Evolutionary conservation across 805 yeast species (phyloP).

Genomic region (Cyberlindnera lachancei): DNA sequence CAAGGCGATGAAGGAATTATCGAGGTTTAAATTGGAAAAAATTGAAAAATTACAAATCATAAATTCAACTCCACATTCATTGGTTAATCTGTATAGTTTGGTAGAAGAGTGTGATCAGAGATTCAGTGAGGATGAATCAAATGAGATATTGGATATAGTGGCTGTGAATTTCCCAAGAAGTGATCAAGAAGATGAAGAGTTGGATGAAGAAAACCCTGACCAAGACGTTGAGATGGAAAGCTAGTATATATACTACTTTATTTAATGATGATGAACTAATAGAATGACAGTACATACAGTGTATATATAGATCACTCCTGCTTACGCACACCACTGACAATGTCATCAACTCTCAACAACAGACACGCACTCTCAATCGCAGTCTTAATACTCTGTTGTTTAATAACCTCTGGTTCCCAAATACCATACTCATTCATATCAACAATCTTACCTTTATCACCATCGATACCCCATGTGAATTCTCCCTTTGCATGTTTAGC

Average conservation of each 20-base stretch:
- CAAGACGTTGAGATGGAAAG: slow-evolving; percentile 4
- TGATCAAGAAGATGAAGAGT: slow-evolving; percentile 8
- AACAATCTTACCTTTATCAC: slow-evolving; percentile 87
- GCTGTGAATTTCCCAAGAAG: slow-evolving; percentile 40
- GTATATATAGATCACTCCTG: slow-evolving; percentile 20
- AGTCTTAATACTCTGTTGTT: slow-evolving; percentile 95
- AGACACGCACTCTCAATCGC: slow-evolving; percentile 96
- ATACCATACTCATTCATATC: slow-evolving; percentile 95
- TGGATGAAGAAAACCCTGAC: slow-evolving; percentile 6
- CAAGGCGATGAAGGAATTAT: slow-evolving; percentile 22
- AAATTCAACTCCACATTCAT: slow-evolving; percentile 69
- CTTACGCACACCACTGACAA: slow-evolving; percentile 89
- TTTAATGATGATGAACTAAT: no score
- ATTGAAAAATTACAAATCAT: slow-evolving; percentile 80
- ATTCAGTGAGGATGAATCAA: slow-evolving; percentile 60
- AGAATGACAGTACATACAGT: no score
- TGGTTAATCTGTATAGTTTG: slow-evolving; percentile 72
- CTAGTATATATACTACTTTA: no score
- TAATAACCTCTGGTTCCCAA: slow-evolving; percentile 99
- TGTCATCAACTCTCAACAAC: slow-evolving; percentile 92
- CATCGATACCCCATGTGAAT: slow-evolving; percentile 85
- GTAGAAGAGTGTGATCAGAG: slow-evolving; percentile 92
- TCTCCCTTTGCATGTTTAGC: slow-evolving; percentile 94
- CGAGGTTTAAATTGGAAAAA: slow-evolving; percentile 55
- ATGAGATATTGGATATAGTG: slow-evolving; percentile 49